Evolutionary conservation across 2,329 filamentous ascomycete genomes (phyloP).

Genomic region (Fusarium bactridioides): DNA sequence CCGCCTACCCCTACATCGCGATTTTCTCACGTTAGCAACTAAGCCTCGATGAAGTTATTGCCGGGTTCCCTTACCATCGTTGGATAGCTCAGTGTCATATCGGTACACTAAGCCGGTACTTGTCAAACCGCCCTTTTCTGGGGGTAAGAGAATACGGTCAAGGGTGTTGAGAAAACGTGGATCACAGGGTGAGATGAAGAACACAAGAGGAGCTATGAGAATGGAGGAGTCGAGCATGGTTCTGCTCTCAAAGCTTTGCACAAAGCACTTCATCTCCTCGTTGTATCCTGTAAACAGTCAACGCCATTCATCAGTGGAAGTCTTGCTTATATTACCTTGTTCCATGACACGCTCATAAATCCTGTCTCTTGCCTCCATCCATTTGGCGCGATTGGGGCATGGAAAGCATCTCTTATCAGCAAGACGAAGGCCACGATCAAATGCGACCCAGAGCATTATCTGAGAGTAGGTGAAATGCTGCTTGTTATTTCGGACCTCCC

Average conservation of each 20-base stretch:
- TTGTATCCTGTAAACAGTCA: constrained; percentile 66
- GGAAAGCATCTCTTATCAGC: constrained; percentile 79
- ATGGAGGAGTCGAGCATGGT: constrained; percentile 78
- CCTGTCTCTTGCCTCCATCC: constrained; percentile 71
- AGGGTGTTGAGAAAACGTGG: constrained; percentile 77
- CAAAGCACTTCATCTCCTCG: constrained; percentile 71
- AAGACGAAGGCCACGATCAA: constrained; percentile 77
- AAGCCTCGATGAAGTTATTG: not conserved
- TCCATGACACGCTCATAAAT: constrained; percentile 81
- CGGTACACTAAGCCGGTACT: constrained; percentile 79
- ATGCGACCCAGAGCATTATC: constrained; percentile 83
- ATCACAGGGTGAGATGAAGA: constrained; percentile 81
- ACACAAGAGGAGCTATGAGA: constrained; percentile 79
- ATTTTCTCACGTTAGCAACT: constrained; percentile 3
- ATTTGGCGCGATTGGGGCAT: constrained; percentile 72
- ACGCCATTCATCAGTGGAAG: not conserved
- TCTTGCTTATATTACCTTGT: constrained; percentile 54
- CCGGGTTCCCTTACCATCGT: constrained; percentile 66
- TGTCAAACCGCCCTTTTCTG: constrained; percentile 78
- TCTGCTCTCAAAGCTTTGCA: constrained; percentile 78
- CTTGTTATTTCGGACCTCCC: constrained; percentile 79
- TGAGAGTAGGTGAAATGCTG: constrained; percentile 85
- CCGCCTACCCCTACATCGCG: constrained; percentile 69
- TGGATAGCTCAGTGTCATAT: constrained; percentile 72
- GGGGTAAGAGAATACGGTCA: constrained; percentile 73